A percentile compares a stretch with the other conserved stretches of the same genome.
phyloP scores from a whole-genome alignment of 345 rosid genomes.

The Eucalyptus cladocalyx region DNA sequence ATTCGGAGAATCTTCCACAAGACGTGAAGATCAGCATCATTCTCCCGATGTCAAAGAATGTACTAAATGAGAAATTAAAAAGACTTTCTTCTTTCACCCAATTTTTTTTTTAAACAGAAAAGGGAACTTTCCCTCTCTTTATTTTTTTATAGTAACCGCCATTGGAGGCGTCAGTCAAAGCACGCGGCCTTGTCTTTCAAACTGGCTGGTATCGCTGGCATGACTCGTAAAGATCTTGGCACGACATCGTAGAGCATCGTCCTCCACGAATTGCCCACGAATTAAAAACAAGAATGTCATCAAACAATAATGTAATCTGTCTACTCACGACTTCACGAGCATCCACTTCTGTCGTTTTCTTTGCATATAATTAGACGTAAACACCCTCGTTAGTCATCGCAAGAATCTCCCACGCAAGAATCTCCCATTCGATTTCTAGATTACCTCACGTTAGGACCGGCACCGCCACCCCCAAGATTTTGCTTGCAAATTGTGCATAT shows the following conservation, averaged over 20 bases:
- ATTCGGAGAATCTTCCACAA: background rate
- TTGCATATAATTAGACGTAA: background rate
- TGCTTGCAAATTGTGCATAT: background rate
- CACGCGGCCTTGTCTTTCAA: background rate
- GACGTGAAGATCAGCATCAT: background rate
- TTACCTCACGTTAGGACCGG: background rate
- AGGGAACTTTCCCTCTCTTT: background rate
- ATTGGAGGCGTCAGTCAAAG: background rate
- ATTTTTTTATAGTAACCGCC: background rate
- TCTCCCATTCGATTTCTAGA: background rate
- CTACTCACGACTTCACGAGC: background rate
- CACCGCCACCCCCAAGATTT: background rate
- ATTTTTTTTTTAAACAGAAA: fast-evolving
- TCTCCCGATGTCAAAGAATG: background rate
- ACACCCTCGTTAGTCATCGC: background rate
- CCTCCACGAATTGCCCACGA: background rate
- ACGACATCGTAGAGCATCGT: background rate
- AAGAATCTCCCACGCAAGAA: background rate
- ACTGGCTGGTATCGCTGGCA: background rate
- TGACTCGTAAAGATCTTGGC: background rate
- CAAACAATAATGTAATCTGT: background rate
- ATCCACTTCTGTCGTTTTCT: background rate
- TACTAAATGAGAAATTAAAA: background rate
- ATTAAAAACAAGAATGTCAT: background rate
- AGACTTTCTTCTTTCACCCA: background rate